A percentile compares a stretch with the other conserved stretches of the same genome.
Evolutionary conservation across 257 asterid genomes (phyloP).

Genomic region (Gentiana macrophylla): DNA sequence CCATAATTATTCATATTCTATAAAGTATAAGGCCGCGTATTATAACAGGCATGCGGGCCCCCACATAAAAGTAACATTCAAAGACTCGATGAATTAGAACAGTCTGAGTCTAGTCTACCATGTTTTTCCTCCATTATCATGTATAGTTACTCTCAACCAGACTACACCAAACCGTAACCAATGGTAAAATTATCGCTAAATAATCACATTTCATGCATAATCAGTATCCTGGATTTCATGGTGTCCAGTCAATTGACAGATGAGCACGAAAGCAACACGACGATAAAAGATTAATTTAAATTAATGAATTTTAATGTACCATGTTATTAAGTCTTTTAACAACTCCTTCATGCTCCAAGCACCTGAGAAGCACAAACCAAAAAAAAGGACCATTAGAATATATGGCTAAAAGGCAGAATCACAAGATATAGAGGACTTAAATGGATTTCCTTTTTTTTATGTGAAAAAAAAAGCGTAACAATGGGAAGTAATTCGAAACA

Average conservation of each 20-base stretch:
- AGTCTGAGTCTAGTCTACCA: background rate
- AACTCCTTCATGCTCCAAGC: constrained; percentile 43
- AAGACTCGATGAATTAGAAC: no score
- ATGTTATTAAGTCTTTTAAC: constrained; percentile 46
- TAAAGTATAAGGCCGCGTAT: no score
- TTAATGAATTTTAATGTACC: constrained; percentile 24
- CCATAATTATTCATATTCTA: no score
- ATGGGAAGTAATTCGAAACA: background rate
- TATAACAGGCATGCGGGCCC: no score
- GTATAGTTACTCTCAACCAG: no score
- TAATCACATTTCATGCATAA: no score
- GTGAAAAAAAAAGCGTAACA: background rate
- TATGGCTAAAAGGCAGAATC: background rate
- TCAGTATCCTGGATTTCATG: no score
- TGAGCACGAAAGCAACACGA: background rate
- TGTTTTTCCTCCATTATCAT: no score
- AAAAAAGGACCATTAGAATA: no score
- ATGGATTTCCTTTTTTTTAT: background rate
- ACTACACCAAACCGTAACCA: no score
- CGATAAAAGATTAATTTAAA: no score
- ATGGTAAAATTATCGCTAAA: no score
- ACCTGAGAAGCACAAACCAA: constrained; percentile 30
- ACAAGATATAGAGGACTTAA: background rate
- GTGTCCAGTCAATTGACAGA: background rate
- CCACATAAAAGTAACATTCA: background rate